Conservation (phyloP, 2,329 filamentous ascomycete genomes). For the Arthrobotrys musiformis region DNA sequence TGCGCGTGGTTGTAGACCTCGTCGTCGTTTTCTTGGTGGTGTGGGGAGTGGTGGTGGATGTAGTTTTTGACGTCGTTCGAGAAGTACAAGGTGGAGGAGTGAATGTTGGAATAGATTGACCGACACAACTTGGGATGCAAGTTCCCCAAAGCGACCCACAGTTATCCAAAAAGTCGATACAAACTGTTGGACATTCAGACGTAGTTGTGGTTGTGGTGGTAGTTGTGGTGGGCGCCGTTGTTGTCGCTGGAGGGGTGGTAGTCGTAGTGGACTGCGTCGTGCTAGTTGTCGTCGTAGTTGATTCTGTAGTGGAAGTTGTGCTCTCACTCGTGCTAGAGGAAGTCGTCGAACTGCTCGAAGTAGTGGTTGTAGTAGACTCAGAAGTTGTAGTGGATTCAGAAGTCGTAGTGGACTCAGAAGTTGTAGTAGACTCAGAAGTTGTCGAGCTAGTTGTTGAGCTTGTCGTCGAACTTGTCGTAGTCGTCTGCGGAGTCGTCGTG, state of each 20-base stretch:
- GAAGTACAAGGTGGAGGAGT: not conserved
- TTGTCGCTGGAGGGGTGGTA: not conserved
- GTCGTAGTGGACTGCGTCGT: constrained; percentile 10
- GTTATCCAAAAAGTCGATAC: constrained; percentile 7
- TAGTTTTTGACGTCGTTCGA: not conserved
- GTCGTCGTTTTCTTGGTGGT: not conserved
- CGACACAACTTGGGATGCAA: constrained; percentile 8
- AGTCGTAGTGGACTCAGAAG: not conserved
- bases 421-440: not conserved
- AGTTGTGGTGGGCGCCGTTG: not conserved
- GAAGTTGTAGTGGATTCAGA: constrained; percentile 12
- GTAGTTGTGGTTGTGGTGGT: constrained; percentile 2
- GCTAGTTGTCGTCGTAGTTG: constrained; percentile 1
- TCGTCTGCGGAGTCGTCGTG: not conserved
- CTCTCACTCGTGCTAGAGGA: too few relatives aligned
- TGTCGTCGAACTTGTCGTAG: constrained; percentile 10
- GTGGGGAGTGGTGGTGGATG: not conserved
- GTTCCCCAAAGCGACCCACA: constrained; percentile 25
- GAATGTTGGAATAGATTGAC: constrained; percentile 12
- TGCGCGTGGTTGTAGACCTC: not conserved
- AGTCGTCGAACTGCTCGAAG: too few relatives aligned
- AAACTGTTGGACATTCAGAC: not conserved
- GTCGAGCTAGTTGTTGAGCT: not conserved
- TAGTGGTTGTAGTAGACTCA: constrained; percentile 6
- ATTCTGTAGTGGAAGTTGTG: not conserved